Conservation (phyloP, 2,329 filamentous ascomycete species). For the Triangularia setosa region DNA sequence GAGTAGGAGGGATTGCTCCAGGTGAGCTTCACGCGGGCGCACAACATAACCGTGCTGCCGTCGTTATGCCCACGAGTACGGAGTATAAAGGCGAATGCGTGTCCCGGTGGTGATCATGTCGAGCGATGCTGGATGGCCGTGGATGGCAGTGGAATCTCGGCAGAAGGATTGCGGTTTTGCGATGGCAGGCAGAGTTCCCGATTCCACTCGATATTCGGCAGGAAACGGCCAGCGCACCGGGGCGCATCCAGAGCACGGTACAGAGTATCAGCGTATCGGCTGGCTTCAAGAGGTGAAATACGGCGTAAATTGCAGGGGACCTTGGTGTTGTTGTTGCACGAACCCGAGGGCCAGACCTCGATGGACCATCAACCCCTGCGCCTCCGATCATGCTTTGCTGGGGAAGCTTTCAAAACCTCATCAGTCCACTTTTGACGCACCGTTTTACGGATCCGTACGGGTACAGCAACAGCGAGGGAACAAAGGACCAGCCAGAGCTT, state of each 20-base stretch:
- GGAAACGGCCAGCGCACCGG: neutral
- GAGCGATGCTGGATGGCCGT: neutral
- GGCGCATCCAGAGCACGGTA: neutral
- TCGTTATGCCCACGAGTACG: too few relatives aligned
- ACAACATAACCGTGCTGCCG: neutral
- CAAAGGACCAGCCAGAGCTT: neutral
- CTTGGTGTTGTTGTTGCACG: slow-evolving; percentile 4
- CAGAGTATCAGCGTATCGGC: neutral
- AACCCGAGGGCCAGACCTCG: slow-evolving; percentile 18
- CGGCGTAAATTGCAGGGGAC: slow-evolving; percentile 9
- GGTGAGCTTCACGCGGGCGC: neutral
- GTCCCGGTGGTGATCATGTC: too few relatives aligned
- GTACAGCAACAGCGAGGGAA: neutral
- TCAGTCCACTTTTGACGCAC: slow-evolving; percentile 13
- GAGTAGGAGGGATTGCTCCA: neutral
- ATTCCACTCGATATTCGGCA: neutral
- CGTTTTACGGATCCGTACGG: slow-evolving; percentile 3
- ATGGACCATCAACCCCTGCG: slow-evolving; percentile 22
- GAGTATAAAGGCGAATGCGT: too few relatives aligned
- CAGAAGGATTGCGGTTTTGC: neutral
- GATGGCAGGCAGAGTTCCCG: neutral
- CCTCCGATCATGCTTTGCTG: slow-evolving; percentile 12
- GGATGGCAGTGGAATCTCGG: neutral
- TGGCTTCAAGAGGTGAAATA: neutral
- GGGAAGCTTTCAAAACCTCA: slow-evolving; percentile 10